Conservation (phyloP, 2,329 filamentous ascomycete species). For the Colletotrichum higginsianum region DNA sequence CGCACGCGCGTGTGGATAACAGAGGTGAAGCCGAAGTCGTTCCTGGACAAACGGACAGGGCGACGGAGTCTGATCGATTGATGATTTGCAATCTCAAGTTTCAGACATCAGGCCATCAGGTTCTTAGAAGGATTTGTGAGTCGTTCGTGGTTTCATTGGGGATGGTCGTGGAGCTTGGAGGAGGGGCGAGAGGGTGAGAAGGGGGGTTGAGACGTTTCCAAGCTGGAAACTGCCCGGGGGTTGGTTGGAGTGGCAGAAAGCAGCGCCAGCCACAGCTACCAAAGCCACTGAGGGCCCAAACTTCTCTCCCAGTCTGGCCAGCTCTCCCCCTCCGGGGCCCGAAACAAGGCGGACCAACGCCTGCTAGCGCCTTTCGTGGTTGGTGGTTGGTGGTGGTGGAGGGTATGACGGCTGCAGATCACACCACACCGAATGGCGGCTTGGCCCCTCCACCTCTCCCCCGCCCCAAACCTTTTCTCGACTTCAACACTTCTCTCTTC, state of each 20-base stretch:
- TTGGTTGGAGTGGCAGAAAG: conserved; percentile 10
- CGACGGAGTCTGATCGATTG: conserved; percentile 21
- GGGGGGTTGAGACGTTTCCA: conserved; percentile 40
- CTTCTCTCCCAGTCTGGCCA: conserved; percentile 1
- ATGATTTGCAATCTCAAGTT: conserved; percentile 42
- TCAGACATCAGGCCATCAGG: conserved; percentile 44
- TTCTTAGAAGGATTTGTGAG: conserved; percentile 33
- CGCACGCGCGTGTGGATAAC: not conserved
- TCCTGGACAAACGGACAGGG: conserved; percentile 7
- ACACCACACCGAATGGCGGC: conserved; percentile 29
- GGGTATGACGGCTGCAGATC: conserved; percentile 35
- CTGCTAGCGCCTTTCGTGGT: conserved; percentile 27
- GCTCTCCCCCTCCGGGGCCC: conserved; percentile 11
- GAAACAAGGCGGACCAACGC: conserved; percentile 35
- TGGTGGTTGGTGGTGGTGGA: conserved; percentile 12
- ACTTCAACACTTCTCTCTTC: conserved; percentile 37
- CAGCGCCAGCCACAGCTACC: not conserved
- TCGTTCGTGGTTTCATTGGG: conserved; percentile 39
- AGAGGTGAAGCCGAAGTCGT: conserved; percentile 6
- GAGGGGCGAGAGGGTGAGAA: conserved; percentile 14
- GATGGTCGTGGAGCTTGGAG: not conserved
- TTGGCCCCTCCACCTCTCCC: conserved; percentile 32
- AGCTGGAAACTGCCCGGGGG: conserved; percentile 20
- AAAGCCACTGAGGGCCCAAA: not conserved
- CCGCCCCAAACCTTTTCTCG: conserved; percentile 41